These are phyloP conservation scores for Boletus reticulatus DNA, from an alignment of 768 basidiomycete species.

Conservation along the genomic window DNA sequence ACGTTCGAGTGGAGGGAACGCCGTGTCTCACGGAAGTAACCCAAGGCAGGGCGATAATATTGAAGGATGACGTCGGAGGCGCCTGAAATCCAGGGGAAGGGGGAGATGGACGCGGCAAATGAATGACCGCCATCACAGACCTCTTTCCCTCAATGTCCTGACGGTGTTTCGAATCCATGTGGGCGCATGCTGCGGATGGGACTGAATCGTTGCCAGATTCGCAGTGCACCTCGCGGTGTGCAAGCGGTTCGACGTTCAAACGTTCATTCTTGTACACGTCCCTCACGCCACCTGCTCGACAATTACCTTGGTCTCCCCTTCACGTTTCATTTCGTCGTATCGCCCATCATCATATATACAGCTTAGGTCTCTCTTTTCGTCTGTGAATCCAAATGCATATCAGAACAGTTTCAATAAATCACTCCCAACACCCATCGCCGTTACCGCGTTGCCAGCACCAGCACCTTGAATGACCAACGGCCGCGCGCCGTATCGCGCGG, in stretches of 20 bases:
- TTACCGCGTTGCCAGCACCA: conserved; percentile 97
- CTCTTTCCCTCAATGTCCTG: not conserved
- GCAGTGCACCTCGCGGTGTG: too few species aligned
- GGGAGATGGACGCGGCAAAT: not conserved
- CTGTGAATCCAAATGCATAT: not conserved
- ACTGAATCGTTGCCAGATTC: not conserved
- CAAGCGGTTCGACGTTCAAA: conserved; percentile 5
- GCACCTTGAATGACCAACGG: conserved; percentile 95
- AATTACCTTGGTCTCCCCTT: not conserved
- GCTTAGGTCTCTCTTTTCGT: not conserved
- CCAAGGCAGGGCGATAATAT: not conserved
- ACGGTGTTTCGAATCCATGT: not conserved
- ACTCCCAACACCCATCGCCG: conserved; percentile 95
- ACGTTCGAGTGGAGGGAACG: not conserved
- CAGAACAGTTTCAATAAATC: conserved; percentile 66
- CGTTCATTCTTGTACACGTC: not conserved
- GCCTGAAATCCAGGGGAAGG: not conserved
- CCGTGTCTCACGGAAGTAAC: conserved; percentile 7
- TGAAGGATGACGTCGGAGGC: not conserved
- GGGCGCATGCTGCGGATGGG: not conserved
- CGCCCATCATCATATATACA: conserved; percentile 2
- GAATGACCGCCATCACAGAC: not conserved
- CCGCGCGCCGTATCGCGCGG: conserved; percentile 82
- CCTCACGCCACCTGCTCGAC: conserved; percentile 3
- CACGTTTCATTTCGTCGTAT: conserved; percentile 1